phyloP scores from a whole-genome alignment of 2,329 filamentous ascomycete species.

The Drechslerella dactyloides region DNA sequence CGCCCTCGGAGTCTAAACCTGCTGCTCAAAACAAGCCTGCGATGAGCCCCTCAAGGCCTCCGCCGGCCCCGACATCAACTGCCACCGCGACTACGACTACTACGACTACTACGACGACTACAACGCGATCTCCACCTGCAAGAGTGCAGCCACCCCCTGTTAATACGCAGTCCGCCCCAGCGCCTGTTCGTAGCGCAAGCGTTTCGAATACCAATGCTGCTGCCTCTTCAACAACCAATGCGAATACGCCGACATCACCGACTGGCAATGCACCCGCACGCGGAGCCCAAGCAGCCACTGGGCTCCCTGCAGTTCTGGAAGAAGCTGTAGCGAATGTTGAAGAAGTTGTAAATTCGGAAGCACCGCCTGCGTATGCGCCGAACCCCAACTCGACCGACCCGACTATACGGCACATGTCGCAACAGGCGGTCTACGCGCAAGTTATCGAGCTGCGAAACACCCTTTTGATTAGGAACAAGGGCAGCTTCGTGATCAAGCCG shows the following conservation, averaged over 20 bases:
- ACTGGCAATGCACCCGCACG: slow-evolving; percentile 29
- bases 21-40: not conserved
- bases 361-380: slow-evolving; percentile 41
- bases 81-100: not conserved
- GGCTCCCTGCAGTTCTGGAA: slow-evolving; percentile 35
- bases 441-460: slow-evolving; percentile 45
- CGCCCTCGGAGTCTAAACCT: not conserved
- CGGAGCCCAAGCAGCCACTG: slow-evolving; percentile 26
- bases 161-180: slow-evolving; percentile 20
- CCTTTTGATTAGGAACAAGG: slow-evolving; percentile 35
- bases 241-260: slow-evolving; percentile 34
- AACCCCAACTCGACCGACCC: slow-evolving; percentile 44
- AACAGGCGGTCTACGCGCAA: slow-evolving; percentile 42
- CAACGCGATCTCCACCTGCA: slow-evolving; percentile 6
- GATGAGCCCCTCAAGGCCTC: not conserved
- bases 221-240: slow-evolving; percentile 4
- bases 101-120: not conserved
- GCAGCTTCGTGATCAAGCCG: slow-evolving; percentile 47
- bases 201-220: slow-evolving; percentile 5
- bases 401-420: slow-evolving; percentile 42
- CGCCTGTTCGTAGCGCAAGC: slow-evolving; percentile 6
- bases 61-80: slow-evolving; percentile 8
- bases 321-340: slow-evolving; percentile 48
- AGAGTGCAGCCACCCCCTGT: slow-evolving; percentile 21
- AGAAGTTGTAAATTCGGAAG: slow-evolving; percentile 33